Percentiles rank a stretch among this genome's conserved stretches.
These are phyloP conservation scores for Ophiostoma australiae DNA, from an alignment of 2,329 filamentous ascomycete genomes.

Conservation along the genomic window DNA sequence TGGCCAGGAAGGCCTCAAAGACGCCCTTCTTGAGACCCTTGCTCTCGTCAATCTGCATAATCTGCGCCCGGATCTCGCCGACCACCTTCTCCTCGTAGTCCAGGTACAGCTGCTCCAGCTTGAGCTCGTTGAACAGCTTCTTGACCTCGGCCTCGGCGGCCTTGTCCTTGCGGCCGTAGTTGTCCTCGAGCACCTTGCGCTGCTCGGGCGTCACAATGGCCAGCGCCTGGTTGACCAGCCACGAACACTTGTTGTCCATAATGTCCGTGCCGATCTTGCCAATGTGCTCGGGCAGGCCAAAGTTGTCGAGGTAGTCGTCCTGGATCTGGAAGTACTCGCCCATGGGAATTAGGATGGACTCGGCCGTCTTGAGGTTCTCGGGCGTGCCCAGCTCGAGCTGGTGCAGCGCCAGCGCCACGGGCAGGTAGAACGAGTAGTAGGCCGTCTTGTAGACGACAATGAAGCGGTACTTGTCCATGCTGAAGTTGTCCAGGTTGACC, in stretches of 20 bases:
- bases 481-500: conserved; percentile 93
- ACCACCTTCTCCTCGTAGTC: conserved; percentile 87
- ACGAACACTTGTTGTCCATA: conserved; percentile 99
- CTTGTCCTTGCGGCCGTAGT: conserved; percentile 90
- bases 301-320: conserved; percentile 98
- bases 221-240: conserved; percentile 94
- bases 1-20: conserved; percentile 83
- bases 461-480: conserved; percentile 89
- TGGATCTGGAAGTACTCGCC: conserved; percentile 99
- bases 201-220: conserved; percentile 76
- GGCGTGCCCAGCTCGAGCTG: conserved; percentile 79
- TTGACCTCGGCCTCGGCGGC: conserved; percentile 80
- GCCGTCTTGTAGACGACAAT: conserved; percentile 99
- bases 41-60: conserved; percentile 75
- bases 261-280: conserved; percentile 99
- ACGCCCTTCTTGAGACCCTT: conserved; percentile 80
- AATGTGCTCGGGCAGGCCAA: conserved; percentile 84
- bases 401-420: conserved; percentile 84
- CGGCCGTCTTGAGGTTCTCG: conserved; percentile 81
- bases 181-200: conserved; percentile 78
- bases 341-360: conserved; percentile 91
- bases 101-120: conserved; percentile 76
- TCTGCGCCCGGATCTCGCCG: conserved; percentile 68
- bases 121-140: conserved; percentile 78
- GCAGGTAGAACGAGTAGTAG: conserved; percentile 98